Evolutionary conservation across 352 stramenopile genomes (phyloP), one percentile per base, ranked within the genome.

Genomic region (Globisporangium okanoganense): DNA sequence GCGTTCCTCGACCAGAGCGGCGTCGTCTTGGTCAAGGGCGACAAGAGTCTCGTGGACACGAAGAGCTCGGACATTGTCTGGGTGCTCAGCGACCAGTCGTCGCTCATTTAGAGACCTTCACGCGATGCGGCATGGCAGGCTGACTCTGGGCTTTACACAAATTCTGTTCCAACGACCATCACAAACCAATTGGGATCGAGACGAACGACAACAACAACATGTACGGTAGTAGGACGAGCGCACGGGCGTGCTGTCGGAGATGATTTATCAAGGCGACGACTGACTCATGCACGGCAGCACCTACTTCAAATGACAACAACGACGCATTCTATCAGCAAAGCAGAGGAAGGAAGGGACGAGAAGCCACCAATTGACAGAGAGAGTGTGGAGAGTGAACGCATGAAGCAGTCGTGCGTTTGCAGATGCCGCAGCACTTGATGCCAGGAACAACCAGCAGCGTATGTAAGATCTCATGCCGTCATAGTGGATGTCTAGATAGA

Each of bases 41-140:
- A 82, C 61, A 85, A 82, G 49, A 70, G 64, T 5, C 71, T 85
- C 29, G 78, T 93, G 29, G 84, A 95, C 59, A 92, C 79, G 31
- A 95, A 94, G 64, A 76, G 65, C 45, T 94, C 86, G 27, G 80
- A 92, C 47, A 90, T 95, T 56, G 86, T 94, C 7, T 92, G 82
- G 79, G 79, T 82, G 51, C 75, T 95, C 54, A 84, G 82, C 56
- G 78, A 85, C 64, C 75, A 88, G 49, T 92, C 85, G 5, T 94
- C 85, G 31, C 85, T 94, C 69, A 94, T 94, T 70, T 94, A 94
- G 69, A 57, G n/a, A 22, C 13, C n/a, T n/a, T 18, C 20, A 20
- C 45, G 13, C 43, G n/a, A 12, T 35, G 45, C 24, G 45, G 24
- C 24, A 24, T 31, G 13, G 24, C n/a, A n/a, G n/a, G n/a, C n/a